These are phyloP conservation scores for Dioscorea dumetorum DNA, from an alignment of 106 monocot species.

Conservation along the genomic window DNA sequence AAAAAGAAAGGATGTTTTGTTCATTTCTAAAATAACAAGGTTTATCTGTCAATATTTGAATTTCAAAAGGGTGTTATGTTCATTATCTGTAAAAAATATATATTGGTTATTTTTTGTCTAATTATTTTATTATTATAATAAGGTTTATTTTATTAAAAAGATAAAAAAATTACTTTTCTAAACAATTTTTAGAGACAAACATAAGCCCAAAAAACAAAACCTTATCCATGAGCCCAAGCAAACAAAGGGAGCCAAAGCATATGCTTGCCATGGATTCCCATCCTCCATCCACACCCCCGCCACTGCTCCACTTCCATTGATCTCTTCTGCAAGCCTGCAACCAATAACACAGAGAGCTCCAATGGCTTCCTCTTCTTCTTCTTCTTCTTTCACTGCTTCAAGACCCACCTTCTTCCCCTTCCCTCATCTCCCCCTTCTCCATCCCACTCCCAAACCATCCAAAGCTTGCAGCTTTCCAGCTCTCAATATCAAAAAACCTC, in stretches of 20 bases:
- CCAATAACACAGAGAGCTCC: slow-evolving; percentile 1
- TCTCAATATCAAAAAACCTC: slow-evolving; percentile 2
- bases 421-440: not conserved
- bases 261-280: slow-evolving; percentile 2
- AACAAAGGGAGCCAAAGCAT: not conserved
- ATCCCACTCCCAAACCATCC: not conserved
- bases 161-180: no score
- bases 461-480: not conserved
- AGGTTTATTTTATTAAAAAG: no score
- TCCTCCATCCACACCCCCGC: not conserved
- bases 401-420: slow-evolving; percentile 23
- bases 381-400: slow-evolving; percentile 8
- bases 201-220: no score
- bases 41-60: no score
- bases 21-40: no score
- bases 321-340: not conserved
- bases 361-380: slow-evolving; percentile 2
- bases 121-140: no score
- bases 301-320: not conserved
- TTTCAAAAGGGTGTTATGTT: no score
- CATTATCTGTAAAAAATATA: no score
- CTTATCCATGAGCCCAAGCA: no score
- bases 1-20: no score
- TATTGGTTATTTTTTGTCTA: no score
- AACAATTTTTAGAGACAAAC: no score